Evolutionary conservation across 176 grass and related monocot species (phyloP), one percentile per base, ranked within the genome.

Genomic region (Luzula sylvatica): DNA sequence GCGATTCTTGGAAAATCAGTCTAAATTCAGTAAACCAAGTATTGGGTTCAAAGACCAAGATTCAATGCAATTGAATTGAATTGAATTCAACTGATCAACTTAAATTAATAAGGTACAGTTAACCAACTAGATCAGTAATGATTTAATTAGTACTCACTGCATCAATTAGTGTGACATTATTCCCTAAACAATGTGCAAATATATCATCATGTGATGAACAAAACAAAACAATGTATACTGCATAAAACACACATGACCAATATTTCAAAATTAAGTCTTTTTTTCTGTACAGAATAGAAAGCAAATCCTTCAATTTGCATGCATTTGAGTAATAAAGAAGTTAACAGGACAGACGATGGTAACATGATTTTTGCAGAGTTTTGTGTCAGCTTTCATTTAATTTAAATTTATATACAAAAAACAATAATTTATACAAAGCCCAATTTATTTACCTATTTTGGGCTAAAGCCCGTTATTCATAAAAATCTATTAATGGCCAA

Each of bases 101-200:
- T 59, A 59, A 59, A 12, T 35, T 35, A 35, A 35, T 35, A 7
- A 35, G 9, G 30, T 35, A 35, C 30, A 35, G 30, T 35, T 35
- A 35, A 35, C 30, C 30, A 4, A 35, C 30, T 35, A 35, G n/a
- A n/a, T n/a, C n/a, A n/a, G n/a, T n/a, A n/a, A n/a, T n/a, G n/a
- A 35, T 35, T 7, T 35, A 35, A 8, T 35, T 35, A n/a, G n/a
- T 35, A 7, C 58, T 16, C 42, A 46, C 14, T 62, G 41, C 58
- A 46, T 62, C 58, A 62, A 62, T 62, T 46, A 62, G 45, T 39
- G 58, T 47, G 58, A 62, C 40, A 26, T 62, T 62, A 62, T 47
- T 62, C 58, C 20, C 3, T 26, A 42, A n/a, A 47, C 58, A 62
- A 45, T 23, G 45, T 46, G 58, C 41, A 62, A 44, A n/a, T n/a